Evolutionary conservation across 2,329 filamentous ascomycete genomes (phyloP).

Genomic region (Diaporthe velutina): DNA sequence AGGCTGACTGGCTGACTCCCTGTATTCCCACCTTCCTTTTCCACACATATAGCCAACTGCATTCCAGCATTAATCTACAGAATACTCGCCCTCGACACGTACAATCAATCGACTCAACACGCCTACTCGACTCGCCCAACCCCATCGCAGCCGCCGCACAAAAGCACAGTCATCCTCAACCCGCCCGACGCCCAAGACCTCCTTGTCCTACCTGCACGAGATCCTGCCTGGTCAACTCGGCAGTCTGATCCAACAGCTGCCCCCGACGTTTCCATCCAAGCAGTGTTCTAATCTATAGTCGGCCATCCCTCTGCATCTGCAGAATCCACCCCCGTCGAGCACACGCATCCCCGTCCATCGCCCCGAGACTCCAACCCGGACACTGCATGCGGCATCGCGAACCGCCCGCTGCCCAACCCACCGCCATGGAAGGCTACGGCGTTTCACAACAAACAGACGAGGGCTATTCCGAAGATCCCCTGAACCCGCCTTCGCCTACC

Average conservation of each 20-base stretch:
- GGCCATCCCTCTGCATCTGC: slow-evolving; percentile 15
- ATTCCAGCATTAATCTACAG: background rate
- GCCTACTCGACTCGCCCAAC: background rate
- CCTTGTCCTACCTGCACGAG: slow-evolving; percentile 22
- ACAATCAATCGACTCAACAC: background rate
- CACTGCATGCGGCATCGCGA: slow-evolving; percentile 30
- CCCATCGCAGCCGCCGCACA: background rate
- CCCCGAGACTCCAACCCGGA: background rate
- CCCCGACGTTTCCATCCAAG: background rate
- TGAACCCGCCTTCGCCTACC: slow-evolving; percentile 54
- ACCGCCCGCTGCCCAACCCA: slow-evolving; percentile 43
- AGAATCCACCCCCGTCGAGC: background rate
- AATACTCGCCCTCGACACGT: background rate
- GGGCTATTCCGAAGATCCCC: slow-evolving; percentile 85
- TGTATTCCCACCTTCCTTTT: background rate
- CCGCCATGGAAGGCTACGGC: slow-evolving; percentile 39
- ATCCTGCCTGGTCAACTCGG: background rate
- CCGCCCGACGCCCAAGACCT: slow-evolving; percentile 1
- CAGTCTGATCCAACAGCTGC: slow-evolving; percentile 1
- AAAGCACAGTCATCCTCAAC: slow-evolving; percentile 25
- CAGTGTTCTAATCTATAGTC: background rate
- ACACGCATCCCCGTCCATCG: slow-evolving; percentile 2
- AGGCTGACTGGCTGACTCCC: background rate
- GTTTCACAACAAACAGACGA: slow-evolving; percentile 76
- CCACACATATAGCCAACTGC: background rate